Conservation (phyloP, 805 yeast species). For the Komagataella kurtzmanii region DNA sequence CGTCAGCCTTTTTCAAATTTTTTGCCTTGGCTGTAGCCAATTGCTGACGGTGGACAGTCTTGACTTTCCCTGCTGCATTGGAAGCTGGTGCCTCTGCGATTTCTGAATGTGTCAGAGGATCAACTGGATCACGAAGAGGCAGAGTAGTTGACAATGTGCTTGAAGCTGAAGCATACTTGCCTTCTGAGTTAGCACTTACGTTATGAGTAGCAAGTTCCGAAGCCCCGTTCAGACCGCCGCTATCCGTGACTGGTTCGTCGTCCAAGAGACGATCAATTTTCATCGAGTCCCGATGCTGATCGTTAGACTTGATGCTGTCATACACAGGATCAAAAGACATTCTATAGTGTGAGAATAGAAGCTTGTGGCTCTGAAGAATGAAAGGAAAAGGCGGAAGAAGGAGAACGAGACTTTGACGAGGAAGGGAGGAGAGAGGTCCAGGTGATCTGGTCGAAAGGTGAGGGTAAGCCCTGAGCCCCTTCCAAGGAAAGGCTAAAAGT, state of each 20-base stretch:
- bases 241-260: background rate
- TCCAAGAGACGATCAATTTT: background rate
- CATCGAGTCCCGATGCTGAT: background rate
- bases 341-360: background rate
- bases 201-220: background rate
- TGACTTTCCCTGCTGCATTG: background rate
- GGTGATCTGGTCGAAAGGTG: background rate
- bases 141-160: background rate
- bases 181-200: background rate
- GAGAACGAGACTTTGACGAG: background rate
- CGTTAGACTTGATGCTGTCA: background rate
- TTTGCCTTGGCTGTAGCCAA: slow-evolving; percentile 16
- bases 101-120: background rate
- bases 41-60: background rate
- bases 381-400: background rate
- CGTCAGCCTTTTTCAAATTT: slow-evolving; percentile 78
- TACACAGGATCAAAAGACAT: background rate
- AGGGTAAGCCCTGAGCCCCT: background rate
- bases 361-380: background rate
- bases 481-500: background rate
- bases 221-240: background rate
- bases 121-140: background rate
- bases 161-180: background rate
- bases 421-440: background rate
- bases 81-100: background rate